Percentiles rank a stretch among this genome's conserved stretches.
phyloP scores from a whole-genome alignment of 192 early-diverging fungal genomes.

The Kickxella alabastrina region DNA sequence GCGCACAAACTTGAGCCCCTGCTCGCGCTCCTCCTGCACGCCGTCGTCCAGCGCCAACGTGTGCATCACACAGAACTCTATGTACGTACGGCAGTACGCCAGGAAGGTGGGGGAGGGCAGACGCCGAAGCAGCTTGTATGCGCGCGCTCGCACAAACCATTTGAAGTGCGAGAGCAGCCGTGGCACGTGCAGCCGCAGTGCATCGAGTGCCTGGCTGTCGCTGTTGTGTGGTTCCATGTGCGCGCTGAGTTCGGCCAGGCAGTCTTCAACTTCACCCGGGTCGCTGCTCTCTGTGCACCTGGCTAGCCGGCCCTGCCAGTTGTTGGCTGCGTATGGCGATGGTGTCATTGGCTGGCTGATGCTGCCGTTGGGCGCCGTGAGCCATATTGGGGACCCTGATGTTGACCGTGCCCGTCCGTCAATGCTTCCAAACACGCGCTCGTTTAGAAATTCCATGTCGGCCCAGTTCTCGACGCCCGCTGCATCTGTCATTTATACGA shows the following conservation, averaged over 20 bases:
- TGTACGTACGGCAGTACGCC: conserved; percentile 29
- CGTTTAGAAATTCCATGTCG: conserved; percentile 17
- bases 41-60: conserved; percentile 34
- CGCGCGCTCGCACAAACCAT: conserved; percentile 45
- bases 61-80: conserved; percentile 45
- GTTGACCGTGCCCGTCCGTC: conserved; percentile 39
- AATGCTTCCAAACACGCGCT: conserved; percentile 45
- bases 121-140: conserved; percentile 41
- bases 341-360: conserved; percentile 4
- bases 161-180: conserved; percentile 42
- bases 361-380: conserved; percentile 3
- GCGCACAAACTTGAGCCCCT: conserved; percentile 48
- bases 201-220: not conserved
- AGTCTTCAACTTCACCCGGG: conserved; percentile 36
- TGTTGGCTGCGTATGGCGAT: not conserved
- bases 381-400: conserved; percentile 35
- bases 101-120: conserved; percentile 22
- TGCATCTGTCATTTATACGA: conserved; percentile 1
- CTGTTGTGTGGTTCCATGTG: conserved; percentile 19
- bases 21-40: conserved; percentile 50
- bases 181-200: conserved; percentile 27
- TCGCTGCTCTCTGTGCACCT: conserved; percentile 40
- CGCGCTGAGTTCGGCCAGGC: conserved; percentile 13
- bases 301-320: conserved; percentile 13
- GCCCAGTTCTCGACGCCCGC: conserved; percentile 22